Base-by-base conservation (phyloP, 192 early-diverging fungal genomes). In the Lobosporangium transversale region DNA sequence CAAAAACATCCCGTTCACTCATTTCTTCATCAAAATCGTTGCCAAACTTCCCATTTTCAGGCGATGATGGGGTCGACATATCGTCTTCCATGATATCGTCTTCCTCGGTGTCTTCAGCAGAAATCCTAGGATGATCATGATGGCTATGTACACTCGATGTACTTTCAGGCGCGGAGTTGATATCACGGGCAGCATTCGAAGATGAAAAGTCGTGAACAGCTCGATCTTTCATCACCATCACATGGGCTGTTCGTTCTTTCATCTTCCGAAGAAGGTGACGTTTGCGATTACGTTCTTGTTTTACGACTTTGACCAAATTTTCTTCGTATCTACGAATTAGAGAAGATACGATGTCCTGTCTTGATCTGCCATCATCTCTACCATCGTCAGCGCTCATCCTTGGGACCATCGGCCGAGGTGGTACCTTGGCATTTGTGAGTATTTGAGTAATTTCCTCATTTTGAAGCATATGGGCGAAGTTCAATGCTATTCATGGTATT, bases 1-100 rank as follows among this genome's bases (percentile, higher is more conserved):
- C 54, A 43, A 14, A 14, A 35, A 53, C 48, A 2, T 61, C 55
- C 6, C 27, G 43, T 12, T 37, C 61, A 17, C 20, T 14, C 8
- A 44, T 15, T 2, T 66, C 57, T 9, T 76, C 73, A 21, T 55
- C 48, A n/a, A 58, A 67, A 26, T 63, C 71, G 18, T 75, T 63
- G 23, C 53, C 20, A 26, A 45, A 55, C 23, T 43, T 61, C 10
- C 53, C 65, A 12, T 59, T 59, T 35, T 76, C 73, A 18, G 73
- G 73, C 10, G 73, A 76, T 20, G 73, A 76, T 1, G 73, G 53
- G 40, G 62, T 67, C 27, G 73, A 76, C 59, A 76, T 57, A 24
- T 76, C 73, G 21, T 75, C 70, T 9, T 61, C 26, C 71, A 76
- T 76, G 29, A 76, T 76, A 31, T 76, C 73, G 14, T 76, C 73